Evolutionary conservation across 1,284 basidiomycete genomes (phyloP), one percentile per base, ranked within the genome.

Genomic region (Cronartium ribicola): DNA sequence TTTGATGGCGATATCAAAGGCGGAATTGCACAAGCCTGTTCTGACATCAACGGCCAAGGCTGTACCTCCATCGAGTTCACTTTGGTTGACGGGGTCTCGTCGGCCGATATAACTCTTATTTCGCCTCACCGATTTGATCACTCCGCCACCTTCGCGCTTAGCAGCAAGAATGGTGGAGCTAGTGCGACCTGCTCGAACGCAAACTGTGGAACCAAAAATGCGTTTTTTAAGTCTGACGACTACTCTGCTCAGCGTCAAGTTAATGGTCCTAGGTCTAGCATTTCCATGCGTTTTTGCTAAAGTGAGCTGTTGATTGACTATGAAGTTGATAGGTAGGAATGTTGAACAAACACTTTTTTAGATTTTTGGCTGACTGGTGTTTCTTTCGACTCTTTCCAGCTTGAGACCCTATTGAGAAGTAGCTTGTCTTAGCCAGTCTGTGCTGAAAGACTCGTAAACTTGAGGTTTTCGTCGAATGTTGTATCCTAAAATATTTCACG

Each of bases 171-270:
- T 3, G 48, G 48, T 13, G 20, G 4, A 4, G 14, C 14, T 13
- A 51, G 75, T 44, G 75, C 75, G 11, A 29, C 64, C 14, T 76
- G 75, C 70, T 37, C 43, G 40, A 69, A 60, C 66, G 17, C 74
- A 10, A 22, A 70, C 63, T 76, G 75, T 66, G 75, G 75, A 5
- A 14, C 74, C 5, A 51, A 76, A 40, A 75, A 76, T 43, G 75
- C 75, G 46, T 76, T 76, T 29, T 76, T 37, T 43, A 20, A 67
- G 22, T 51, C 29, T 39, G 48, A 29, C 22, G 74, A 66, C 29
- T 75, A 76, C 46, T 14, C 41, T 8, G 72, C 75, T 29, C 75
- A 76, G 65, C 75, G 75, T 39, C 64, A 76, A 40, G 75, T 64
- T 41, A 48, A 51, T 14, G 44, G 48, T 51, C 3, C 48, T 17